These are phyloP conservation scores for Talaromyces funiculosus DNA, from an alignment of 2,329 filamentous ascomycete species.

Conservation along the genomic window DNA sequence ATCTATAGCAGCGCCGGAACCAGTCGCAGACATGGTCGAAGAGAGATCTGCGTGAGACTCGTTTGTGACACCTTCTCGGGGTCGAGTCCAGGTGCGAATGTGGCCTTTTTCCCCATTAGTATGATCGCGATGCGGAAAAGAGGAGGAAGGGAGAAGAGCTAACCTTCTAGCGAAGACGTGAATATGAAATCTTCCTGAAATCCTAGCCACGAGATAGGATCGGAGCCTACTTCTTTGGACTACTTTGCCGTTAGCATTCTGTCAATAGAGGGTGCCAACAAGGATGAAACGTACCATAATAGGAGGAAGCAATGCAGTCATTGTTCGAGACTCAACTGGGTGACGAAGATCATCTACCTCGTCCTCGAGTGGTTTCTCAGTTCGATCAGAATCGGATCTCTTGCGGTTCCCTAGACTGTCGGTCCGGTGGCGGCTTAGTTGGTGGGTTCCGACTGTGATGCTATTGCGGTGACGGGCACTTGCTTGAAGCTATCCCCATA, in stretches of 20 bases:
- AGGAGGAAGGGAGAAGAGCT: conserved; percentile 29
- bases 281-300: conserved; percentile 63
- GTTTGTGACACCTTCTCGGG: conserved; percentile 42
- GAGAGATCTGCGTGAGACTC: conserved; percentile 27
- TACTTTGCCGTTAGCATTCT: conserved; percentile 30
- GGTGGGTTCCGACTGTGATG: conserved; percentile 24
- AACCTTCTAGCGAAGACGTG: conserved; percentile 85
- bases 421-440: conserved; percentile 56
- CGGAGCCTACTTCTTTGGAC: conserved; percentile 77
- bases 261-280: neutral
- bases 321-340: conserved; percentile 74
- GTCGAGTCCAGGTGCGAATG: conserved; percentile 68
- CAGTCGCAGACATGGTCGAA: conserved; percentile 14
- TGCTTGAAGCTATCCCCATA: conserved; percentile 27
- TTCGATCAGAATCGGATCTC: conserved; percentile 65
- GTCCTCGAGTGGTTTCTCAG: conserved; percentile 37
- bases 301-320: conserved; percentile 80
- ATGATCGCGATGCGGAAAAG: neutral
- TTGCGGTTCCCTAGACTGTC: conserved; percentile 56
- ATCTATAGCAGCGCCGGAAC: neutral
- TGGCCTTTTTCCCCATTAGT: conserved; percentile 51
- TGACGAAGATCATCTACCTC: conserved; percentile 63
- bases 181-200: conserved; percentile 92
- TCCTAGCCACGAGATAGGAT: conserved; percentile 84
- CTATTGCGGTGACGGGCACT: conserved; percentile 37